Evolutionary conservation across 2,329 filamentous ascomycete genomes (phyloP).

Genomic region (Fusarium denticulatum): DNA sequence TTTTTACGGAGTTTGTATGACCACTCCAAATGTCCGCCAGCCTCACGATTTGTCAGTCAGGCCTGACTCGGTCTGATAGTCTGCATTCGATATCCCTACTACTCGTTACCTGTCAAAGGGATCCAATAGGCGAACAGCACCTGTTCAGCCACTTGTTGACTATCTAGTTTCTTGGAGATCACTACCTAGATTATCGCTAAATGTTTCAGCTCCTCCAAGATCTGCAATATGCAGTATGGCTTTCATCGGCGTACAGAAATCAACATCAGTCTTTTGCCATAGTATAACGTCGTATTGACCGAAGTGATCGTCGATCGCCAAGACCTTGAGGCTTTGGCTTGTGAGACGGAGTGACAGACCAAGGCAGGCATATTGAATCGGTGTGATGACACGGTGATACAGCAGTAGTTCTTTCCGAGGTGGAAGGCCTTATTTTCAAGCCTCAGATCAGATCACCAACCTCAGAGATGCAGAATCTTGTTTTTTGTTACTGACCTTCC

Average conservation of each 20-base stretch:
- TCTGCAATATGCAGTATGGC: neutral
- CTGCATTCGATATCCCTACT: neutral
- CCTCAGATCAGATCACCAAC: rapidly evolving
- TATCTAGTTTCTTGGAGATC: neutral
- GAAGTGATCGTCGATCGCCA: neutral
- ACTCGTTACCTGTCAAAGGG: neutral
- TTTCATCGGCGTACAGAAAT: neutral
- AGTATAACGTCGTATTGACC: neutral
- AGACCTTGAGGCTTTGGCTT: neutral
- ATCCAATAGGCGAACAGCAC: neutral
- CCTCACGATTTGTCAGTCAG: neutral
- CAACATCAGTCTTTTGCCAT: neutral
- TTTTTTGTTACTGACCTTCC: neutral
- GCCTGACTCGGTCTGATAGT: neutral
- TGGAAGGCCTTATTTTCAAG: neutral
- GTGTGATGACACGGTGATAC: neutral
- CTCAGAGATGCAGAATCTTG: neutral
- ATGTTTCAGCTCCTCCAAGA: neutral
- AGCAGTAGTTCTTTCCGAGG: neutral
- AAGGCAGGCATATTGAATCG: neutral
- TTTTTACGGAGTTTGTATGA: neutral
- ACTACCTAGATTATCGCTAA: neutral
- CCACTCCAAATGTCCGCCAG: neutral
- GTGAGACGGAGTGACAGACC: neutral
- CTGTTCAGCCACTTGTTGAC: neutral